Percentiles rank a stretch among this genome's conserved stretches.
These are phyloP conservation scores for Colletotrichum noveboracense DNA, from an alignment of 2,329 filamentous ascomycete genomes.

Conservation along the genomic window DNA sequence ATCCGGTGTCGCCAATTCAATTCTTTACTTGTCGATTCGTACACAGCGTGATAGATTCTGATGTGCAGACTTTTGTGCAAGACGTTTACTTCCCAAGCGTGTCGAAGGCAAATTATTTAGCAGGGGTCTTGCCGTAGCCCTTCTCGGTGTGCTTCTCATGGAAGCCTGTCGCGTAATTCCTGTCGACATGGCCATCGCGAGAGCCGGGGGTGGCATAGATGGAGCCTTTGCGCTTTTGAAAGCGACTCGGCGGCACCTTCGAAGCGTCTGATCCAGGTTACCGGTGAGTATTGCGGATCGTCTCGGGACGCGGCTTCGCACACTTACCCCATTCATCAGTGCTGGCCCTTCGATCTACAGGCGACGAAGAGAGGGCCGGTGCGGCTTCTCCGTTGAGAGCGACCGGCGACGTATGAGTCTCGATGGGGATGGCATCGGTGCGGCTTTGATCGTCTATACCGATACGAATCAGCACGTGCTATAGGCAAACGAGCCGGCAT, in stretches of 20 bases:
- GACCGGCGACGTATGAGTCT: background rate
- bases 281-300: background rate
- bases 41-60: background rate
- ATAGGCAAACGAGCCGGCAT: too few species aligned
- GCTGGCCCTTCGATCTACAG: conserved; percentile 40
- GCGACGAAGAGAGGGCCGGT: conserved; percentile 21
- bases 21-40: background rate
- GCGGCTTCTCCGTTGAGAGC: background rate
- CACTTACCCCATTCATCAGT: conserved; percentile 55
- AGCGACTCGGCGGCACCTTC: conserved; percentile 70
- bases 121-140: conserved; percentile 41
- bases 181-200: conserved; percentile 68
- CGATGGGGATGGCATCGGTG: background rate
- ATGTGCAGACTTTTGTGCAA: background rate
- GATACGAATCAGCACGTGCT: background rate
- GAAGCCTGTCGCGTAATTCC: conserved; percentile 64
- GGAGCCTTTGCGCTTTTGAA: conserved; percentile 73
- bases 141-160: conserved; percentile 64
- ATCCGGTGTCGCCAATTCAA: background rate
- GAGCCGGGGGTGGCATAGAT: conserved; percentile 71
- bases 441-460: conserved; percentile 1
- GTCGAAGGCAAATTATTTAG: background rate
- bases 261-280: conserved; percentile 56
- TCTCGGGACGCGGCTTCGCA: background rate
- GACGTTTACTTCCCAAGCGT: background rate